phyloP scores from a whole-genome alignment of 345 rosid genomes.

The Eucalyptus erythrocorys region DNA sequence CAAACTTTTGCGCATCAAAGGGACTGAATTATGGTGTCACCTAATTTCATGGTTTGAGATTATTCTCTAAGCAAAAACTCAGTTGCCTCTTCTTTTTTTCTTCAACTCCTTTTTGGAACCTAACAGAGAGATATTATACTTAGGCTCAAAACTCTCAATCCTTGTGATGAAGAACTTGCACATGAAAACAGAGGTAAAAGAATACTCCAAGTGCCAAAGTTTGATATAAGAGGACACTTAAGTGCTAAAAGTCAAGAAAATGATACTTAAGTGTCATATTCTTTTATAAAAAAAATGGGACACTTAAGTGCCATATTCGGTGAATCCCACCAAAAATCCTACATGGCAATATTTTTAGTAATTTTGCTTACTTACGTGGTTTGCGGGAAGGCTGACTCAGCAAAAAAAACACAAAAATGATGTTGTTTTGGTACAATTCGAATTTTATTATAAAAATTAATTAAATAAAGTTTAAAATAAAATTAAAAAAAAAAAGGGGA shows the following conservation, averaged over 20 bases:
- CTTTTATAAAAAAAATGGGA: too few species aligned
- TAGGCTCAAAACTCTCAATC: background rate
- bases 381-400: too few species aligned
- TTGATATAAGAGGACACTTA: too few species aligned
- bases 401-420: too few species aligned
- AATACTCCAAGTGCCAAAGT: too few species aligned
- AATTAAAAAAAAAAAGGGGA: too few species aligned
- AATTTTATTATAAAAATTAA: too few species aligned
- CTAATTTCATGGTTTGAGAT: background rate
- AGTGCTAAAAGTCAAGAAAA: too few species aligned
- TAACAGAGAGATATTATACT: background rate
- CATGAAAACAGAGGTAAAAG: background rate
- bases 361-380: too few species aligned
- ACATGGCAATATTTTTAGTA: too few species aligned
- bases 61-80: background rate
- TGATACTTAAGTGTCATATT: too few species aligned
- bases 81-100: background rate
- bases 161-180: background rate
- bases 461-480: fast-evolving
- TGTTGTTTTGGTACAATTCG: too few species aligned
- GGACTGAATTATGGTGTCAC: background rate
- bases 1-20: background rate
- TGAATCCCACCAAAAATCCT: fast-evolving
- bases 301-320: fast-evolving
- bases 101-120: background rate